Evolutionary conservation across 768 basidiomycete genomes (phyloP), one percentile per base, ranked within the genome.

Genomic region (Porphyrellus cyaneotinctus): DNA sequence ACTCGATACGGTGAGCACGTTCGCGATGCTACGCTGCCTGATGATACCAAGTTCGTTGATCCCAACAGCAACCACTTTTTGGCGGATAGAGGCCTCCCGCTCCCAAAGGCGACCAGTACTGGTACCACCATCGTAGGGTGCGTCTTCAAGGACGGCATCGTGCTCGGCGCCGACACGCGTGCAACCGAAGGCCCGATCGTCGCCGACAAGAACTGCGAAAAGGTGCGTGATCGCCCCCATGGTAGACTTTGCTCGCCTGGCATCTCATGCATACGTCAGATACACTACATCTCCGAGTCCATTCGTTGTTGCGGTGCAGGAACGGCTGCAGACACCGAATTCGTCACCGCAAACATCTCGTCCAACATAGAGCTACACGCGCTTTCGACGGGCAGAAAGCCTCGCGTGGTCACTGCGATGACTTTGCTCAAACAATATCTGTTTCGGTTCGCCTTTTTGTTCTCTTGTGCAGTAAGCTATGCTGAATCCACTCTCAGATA

Each of bases 141-240:
- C 64, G 72, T 97, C 50, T 97, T 88, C 72, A 86, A 85, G 60
- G 91, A 91, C 65, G 97, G 97, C 6, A 85, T 99, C 60, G 82
- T 95, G 17, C 81, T 99, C 6, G 97, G 95, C 42, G 97, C 97
- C 14, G 97, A 98, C 71, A 99, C 97, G 1, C 80, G 95, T 62
- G 95, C 97, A 5, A 98, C 97, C 0, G 91, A 86, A 55, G 97
- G 95, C 1, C 81, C 82, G 22, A 97, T 98, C 58, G 91, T 99
- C 24, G 92, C 92, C 0, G 95, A 98, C 76, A 98, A 99, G 82
- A 99, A 99, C 74, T 99, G 97, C 72, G 97, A 98, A 76, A 99
- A 99, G 88, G 95, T 95, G 50, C 43, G 74, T 59, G 17, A 9
- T 15, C 39, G 30, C 26, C 15, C 24, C 37, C 14, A 30, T 46